phyloP scores from a whole-genome alignment of 1,284 basidiomycete genomes.

The Earliella scabrosa region DNA sequence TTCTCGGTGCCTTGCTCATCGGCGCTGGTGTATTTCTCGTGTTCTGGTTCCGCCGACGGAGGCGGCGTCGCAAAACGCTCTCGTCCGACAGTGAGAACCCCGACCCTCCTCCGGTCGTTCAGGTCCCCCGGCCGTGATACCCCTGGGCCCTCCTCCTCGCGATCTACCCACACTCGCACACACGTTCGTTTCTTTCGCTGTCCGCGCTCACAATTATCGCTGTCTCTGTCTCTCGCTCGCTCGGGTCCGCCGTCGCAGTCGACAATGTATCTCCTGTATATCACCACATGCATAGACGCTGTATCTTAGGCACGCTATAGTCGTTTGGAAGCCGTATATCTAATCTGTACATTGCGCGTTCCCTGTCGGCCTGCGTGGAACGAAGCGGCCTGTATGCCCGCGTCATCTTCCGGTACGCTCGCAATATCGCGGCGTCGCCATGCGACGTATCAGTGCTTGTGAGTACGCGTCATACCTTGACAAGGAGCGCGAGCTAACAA shows the following conservation, averaged over 20 bases:
- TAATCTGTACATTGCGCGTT: neutral
- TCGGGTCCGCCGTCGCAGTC: neutral
- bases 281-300: neutral
- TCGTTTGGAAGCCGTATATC: neutral
- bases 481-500: no score
- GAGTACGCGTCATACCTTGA: no score
- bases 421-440: no score
- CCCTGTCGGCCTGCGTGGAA: no score
- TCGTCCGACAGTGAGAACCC: neutral
- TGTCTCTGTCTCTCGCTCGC: neutral
- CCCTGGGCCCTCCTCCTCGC: no score
- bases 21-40: slow-evolving; percentile 6
- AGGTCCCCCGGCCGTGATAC: no score
- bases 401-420: no score
- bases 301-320: neutral
- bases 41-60: slow-evolving; percentile 15
- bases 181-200: neutral
- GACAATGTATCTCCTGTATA: neutral
- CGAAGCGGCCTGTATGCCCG: no score
- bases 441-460: no score
- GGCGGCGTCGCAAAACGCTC: neutral
- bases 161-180: no score
- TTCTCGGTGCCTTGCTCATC: slow-evolving; percentile 23
- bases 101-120: no score
- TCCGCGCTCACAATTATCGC: neutral